Evolutionary conservation across 441 rosid genomes (phyloP).

Genomic region (Croton laevigatus): DNA sequence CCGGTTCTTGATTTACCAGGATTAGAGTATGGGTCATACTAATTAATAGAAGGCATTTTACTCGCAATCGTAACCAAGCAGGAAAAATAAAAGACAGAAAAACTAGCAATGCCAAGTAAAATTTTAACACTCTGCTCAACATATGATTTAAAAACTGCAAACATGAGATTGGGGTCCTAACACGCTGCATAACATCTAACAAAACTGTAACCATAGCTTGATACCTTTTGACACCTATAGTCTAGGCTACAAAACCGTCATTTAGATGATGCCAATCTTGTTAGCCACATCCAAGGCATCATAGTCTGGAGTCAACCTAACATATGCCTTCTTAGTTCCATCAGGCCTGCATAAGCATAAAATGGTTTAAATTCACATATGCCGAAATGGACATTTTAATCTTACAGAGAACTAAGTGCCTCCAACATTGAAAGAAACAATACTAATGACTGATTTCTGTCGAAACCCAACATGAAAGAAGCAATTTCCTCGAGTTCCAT

Average conservation of each 20-base stretch:
- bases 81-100: no score
- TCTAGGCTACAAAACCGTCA: constrained; percentile 10
- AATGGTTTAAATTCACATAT: neutral
- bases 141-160: constrained; percentile 7
- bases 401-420: neutral
- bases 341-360: constrained; percentile 60
- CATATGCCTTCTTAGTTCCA: constrained; percentile 89
- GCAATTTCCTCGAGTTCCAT: neutral
- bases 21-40: no score
- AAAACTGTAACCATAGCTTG: constrained; percentile 18
- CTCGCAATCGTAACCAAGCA: no score
- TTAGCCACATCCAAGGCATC: constrained; percentile 91
- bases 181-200: constrained; percentile 19
- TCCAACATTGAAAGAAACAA: neutral
- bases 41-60: no score
- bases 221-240: constrained; percentile 28
- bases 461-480: neutral
- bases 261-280: constrained; percentile 79
- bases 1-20: no score
- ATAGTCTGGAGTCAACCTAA: constrained; percentile 79
- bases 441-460: neutral
- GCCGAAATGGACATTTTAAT: neutral
- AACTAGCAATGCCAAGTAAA: no score
- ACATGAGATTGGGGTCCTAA: constrained; percentile 18
- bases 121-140: no score